Evolutionary conservation across 306 rosid genomes (phyloP).

Genomic region (Trichosanthes truncata): DNA sequence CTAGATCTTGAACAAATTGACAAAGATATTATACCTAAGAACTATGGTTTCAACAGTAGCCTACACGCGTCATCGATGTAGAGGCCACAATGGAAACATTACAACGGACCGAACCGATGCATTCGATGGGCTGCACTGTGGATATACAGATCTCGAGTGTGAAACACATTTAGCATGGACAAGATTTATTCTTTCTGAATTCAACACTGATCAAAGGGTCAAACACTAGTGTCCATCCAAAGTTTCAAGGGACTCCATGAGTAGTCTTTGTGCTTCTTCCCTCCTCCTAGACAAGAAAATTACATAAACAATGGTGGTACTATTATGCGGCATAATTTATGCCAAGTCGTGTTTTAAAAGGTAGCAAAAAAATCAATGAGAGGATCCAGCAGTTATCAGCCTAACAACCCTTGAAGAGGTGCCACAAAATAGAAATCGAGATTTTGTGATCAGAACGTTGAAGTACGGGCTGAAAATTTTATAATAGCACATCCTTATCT

Average conservation of each 20-base stretch:
- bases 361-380: not conserved
- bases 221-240: conserved; percentile 36
- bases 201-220: not conserved
- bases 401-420: not conserved
- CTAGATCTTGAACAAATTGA: not conserved
- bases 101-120: not conserved
- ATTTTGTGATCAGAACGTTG: not conserved
- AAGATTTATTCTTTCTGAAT: not conserved
- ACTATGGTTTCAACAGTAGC: not conserved
- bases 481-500: not conserved
- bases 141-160: not conserved
- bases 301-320: not conserved
- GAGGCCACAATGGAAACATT: not conserved
- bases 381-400: not conserved
- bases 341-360: not conserved
- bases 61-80: not conserved
- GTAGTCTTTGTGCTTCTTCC: conserved; percentile 68
- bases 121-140: not conserved
- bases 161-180: not conserved
- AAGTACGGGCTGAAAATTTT: not conserved
- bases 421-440: not conserved
- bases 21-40: not conserved
- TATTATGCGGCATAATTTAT: too few relatives aligned
- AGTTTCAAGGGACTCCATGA: conserved; percentile 63
- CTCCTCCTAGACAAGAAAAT: conserved; percentile 52